Base-by-base conservation (phyloP, 306 rosid genomes). In the Vicia villosa region DNA sequence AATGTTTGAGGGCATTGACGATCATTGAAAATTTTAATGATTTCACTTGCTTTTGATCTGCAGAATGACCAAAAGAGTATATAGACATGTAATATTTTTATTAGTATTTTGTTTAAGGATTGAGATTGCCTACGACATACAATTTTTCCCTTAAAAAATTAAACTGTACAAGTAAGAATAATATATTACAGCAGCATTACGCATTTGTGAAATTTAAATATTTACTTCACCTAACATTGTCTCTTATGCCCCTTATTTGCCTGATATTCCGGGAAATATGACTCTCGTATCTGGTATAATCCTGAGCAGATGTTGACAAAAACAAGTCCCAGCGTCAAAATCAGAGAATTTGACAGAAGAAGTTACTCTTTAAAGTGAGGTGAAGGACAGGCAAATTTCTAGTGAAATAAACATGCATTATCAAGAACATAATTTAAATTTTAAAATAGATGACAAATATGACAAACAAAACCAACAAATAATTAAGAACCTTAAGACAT, bases 11-110 rank as follows among this genome's bases (percentile, higher is more conserved):
- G 98, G 71, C 83, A 83, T 43, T 26, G 81, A 37, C 85, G 79
- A 77, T 74, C 86, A 50, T 72, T 79, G 59, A 93, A 75, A 79
- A 88, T 80, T 75, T 83, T 82, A 57, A 74, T 46, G 49, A 93
- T 82, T 19, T 86, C 96, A 19, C 20, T 58, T 17, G 95, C 86
- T 82, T 90, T 93, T 71, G 85, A 77, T 68, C 98, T 93, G 83
- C 82, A 89, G 42, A 79, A 80, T 66, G 63, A 10, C 40, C 36
- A 72, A 68, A 72, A 58, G 56, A 70, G 75, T 62, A 78, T 67
- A 62, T 40, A 61, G 47, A 45, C 6, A 28, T 46, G 68, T 10
- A 56, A 19, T 17, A 45, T 13, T 22, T 22, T 42, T 28, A 16
- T 45, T 21, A 42, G 78, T 62, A 71, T 10, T 47, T 38, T 70